Evolutionary conservation across 148 eudicot species (phyloP).

Genomic region (Diospyros kaki): DNA sequence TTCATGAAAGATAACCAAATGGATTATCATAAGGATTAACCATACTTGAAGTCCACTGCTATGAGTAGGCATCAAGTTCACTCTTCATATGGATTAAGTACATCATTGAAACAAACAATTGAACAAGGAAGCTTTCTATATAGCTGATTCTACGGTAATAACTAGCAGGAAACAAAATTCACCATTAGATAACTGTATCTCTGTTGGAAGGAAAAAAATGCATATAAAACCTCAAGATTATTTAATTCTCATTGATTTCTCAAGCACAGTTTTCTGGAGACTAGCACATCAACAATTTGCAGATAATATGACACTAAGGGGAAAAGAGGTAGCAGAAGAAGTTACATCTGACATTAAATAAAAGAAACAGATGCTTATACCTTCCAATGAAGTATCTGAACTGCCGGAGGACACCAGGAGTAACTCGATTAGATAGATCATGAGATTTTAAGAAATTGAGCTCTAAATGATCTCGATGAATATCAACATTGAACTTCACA

Average conservation of each 20-base stretch:
- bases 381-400: slow-evolving; percentile 92
- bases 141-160: too few species aligned
- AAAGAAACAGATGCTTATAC: slow-evolving; percentile 26
- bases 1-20: neutral
- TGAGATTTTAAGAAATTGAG: slow-evolving; percentile 37
- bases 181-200: too few species aligned
- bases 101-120: too few species aligned
- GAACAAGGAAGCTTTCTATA: too few species aligned
- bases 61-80: too few species aligned
- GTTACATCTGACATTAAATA: neutral
- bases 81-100: too few species aligned
- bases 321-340: neutral
- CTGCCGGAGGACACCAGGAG: slow-evolving; percentile 64
- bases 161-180: too few species aligned
- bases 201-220: too few species aligned
- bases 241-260: neutral
- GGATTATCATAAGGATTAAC: neutral
- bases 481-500: slow-evolving; percentile 30
- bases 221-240: too few species aligned
- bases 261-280: neutral
- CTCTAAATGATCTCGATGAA: slow-evolving; percentile 37
- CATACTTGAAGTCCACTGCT: too few species aligned
- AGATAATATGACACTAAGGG: neutral
- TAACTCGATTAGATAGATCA: slow-evolving; percentile 61
- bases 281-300: neutral